Conservation (phyloP, 2,329 filamentous ascomycete species). For the Macroventuria anomochaeta region DNA sequence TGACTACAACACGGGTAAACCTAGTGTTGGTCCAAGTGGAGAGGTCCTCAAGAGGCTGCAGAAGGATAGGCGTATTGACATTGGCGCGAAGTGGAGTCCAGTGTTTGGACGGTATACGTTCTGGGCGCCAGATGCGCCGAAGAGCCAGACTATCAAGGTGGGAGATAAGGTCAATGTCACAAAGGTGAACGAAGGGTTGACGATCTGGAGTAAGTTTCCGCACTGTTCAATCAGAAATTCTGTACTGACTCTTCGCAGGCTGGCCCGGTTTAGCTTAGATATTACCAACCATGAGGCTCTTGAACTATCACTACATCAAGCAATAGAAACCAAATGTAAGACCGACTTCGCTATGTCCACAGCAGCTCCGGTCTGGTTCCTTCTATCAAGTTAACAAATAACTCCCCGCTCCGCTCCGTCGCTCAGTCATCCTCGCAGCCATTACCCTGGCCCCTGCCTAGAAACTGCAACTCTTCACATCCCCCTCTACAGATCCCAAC, state of each 20-base stretch:
- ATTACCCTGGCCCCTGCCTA: background rate
- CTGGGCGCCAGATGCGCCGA: slow-evolving; percentile 32
- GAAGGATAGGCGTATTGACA: slow-evolving; percentile 54
- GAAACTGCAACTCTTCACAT: background rate
- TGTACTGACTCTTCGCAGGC: background rate
- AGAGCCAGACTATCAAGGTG: slow-evolving; percentile 37
- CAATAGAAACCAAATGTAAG: background rate
- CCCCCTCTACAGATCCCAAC: background rate
- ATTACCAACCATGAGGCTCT: too few relatives aligned
- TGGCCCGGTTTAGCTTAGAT: slow-evolving; percentile 10
- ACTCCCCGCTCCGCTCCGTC: too few relatives aligned
- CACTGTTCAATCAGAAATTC: too few relatives aligned
- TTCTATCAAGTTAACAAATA: too few relatives aligned
- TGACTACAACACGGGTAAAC: slow-evolving; percentile 55
- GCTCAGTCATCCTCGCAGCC: background rate
- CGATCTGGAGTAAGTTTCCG: slow-evolving; percentile 51
- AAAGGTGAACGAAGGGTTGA: slow-evolving; percentile 49
- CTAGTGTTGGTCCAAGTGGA: slow-evolving; percentile 46
- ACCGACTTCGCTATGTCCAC: too few relatives aligned
- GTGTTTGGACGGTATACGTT: slow-evolving; percentile 58
- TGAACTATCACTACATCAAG: background rate
- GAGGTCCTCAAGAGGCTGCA: slow-evolving; percentile 55
- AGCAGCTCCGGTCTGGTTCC: too few relatives aligned
- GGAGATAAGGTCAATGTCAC: slow-evolving; percentile 54
- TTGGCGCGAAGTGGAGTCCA: slow-evolving; percentile 54